Base-by-base conservation (phyloP, 805 yeast genomes). In the Starmerella geochares region DNA sequence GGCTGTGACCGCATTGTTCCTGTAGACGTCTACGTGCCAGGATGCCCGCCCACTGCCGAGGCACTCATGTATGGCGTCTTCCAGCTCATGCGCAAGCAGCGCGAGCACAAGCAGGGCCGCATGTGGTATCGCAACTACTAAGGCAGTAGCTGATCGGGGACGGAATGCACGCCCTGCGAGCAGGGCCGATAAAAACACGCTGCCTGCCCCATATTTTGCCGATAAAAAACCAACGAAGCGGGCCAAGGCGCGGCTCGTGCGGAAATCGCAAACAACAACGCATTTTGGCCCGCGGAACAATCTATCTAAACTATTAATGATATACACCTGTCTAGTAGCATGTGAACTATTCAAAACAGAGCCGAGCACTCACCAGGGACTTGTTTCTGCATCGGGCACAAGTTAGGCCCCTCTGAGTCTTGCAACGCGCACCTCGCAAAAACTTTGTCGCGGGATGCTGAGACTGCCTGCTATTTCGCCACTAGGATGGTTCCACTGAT, bases 21-120 rank as follows among this genome's bases (percentile, higher is more conserved):
- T 14, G 94, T 85, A 23, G 95, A 85, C 66, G 82, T 85, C 36
- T 85, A 86, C 63, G 94, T 85, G 48, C 95, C 95, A 17, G 95
- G 95, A 9, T 85, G 95, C 69, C 95, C 95, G 24, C 95, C 95
- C 32, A 83, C 94, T 21, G 76, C 88, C 48, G 95, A 85, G 70
- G 94, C 94, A 2, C 79, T 85, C 67, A 77, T 85, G 87, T 85
- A 85, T 65, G 95, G 95, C 52, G 81, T 85, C 29, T 82, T 85
- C 75, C 88, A 83, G 70, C 73, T 85, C 60, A 94, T 86, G 68
- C 83, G 83, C 79, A 86, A 85, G 75, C 85, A 85, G 87, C 78
- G 85, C 76, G 76, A 77, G 64, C 80, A 83, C 55, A 80, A 81
- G 67, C 77, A 81, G 59, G 83, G 88, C 52, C 75, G 94, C 67